A percentile compares a stretch with the other conserved stretches of the same genome.
These are phyloP conservation scores for Polychaeton citri DNA, from an alignment of 2,329 filamentous ascomycete genomes.

Conservation along the genomic window DNA sequence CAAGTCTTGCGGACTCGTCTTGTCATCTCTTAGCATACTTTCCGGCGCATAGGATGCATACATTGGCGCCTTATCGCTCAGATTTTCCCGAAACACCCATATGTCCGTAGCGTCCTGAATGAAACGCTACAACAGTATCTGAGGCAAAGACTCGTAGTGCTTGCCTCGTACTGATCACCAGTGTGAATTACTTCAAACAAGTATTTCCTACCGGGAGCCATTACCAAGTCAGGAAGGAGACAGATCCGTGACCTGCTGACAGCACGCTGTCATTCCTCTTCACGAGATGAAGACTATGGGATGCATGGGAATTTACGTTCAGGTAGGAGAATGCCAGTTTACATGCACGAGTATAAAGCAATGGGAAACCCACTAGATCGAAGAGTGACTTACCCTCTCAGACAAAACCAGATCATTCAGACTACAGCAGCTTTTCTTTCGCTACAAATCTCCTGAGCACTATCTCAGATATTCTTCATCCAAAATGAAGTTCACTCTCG, in stretches of 20 bases:
- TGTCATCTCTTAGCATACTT: not conserved
- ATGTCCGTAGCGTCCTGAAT: not conserved
- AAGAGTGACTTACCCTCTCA: too few species aligned
- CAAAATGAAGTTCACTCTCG: not conserved
- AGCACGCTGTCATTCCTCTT: not conserved
- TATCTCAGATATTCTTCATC: not conserved
- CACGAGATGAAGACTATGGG: not conserved
- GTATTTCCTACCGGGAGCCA: not conserved
- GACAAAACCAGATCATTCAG: too few species aligned
- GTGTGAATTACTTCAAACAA: not conserved
- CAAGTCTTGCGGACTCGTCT: not conserved
- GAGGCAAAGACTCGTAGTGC: not conserved
- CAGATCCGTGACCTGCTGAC: not conserved
- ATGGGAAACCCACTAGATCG: too few species aligned
- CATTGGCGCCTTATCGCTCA: not conserved
- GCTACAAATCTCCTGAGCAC: too few species aligned
- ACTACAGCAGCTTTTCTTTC: too few species aligned
- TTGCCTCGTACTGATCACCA: not conserved
- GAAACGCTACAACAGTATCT: not conserved
- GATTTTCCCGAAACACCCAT: not conserved
- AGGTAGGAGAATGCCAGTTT: too few species aligned
- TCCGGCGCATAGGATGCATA: not conserved
- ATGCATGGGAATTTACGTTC: too few species aligned
- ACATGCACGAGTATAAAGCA: too few species aligned
- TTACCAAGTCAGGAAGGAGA: not conserved